These are phyloP conservation scores for Claviceps paspali DNA, from an alignment of 2,329 filamentous ascomycete species.

Conservation along the genomic window DNA sequence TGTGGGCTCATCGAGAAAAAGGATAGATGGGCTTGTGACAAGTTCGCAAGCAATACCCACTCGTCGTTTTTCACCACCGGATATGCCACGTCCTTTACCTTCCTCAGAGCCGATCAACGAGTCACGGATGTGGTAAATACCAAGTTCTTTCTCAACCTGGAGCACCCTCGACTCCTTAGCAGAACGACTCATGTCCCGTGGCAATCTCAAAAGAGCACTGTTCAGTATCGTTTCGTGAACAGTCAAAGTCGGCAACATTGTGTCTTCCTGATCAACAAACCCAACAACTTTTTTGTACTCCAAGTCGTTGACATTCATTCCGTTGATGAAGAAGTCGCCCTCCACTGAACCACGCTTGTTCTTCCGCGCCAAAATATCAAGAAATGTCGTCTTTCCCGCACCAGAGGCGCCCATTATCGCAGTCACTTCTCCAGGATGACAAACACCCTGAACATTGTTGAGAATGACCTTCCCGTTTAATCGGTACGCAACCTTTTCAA, in stretches of 20 bases:
- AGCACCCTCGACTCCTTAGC: slow-evolving; percentile 85
- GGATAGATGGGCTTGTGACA: slow-evolving; percentile 90
- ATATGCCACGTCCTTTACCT: slow-evolving; percentile 84
- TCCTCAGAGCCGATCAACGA: slow-evolving; percentile 95
- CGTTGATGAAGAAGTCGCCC: slow-evolving; percentile 85
- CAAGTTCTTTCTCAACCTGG: slow-evolving; percentile 90
- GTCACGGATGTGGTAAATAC: slow-evolving; percentile 85
- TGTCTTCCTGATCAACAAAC: slow-evolving; percentile 97
- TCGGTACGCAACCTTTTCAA: slow-evolving; percentile 73
- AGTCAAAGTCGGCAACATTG: slow-evolving; percentile 86
- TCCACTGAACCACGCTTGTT: slow-evolving; percentile 73
- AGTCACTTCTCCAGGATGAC: slow-evolving; percentile 88
- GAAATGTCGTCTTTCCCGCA: slow-evolving; percentile 91
- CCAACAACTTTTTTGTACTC: slow-evolving; percentile 89
- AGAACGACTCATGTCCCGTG: slow-evolving; percentile 70
- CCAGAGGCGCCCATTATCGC: slow-evolving; percentile 98
- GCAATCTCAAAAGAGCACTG: slow-evolving; percentile 82
- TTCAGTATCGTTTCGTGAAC: slow-evolving; percentile 96
- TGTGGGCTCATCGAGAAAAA: slow-evolving; percentile 94
- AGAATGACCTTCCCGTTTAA: slow-evolving; percentile 84
- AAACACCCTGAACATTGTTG: slow-evolving; percentile 63
- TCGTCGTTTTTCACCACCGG: slow-evolving; percentile 87
- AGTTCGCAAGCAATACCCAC: slow-evolving; percentile 96
- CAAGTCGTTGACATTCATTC: slow-evolving; percentile 68
- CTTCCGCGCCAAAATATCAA: slow-evolving; percentile 91